Base-by-base conservation (phyloP, 805 yeast species). In the Candida michaelii region DNA sequence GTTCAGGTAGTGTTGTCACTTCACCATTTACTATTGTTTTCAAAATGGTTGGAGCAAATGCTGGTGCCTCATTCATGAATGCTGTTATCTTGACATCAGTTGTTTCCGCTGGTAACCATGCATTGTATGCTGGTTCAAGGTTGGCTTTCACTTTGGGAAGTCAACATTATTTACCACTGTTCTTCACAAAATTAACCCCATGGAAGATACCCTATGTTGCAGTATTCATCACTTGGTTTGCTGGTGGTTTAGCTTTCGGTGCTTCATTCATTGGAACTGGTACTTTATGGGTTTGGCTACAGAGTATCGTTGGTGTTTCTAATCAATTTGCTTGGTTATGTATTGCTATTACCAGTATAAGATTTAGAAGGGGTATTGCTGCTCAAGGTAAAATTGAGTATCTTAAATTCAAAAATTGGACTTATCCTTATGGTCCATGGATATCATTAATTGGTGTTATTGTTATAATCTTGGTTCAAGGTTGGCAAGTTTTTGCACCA, bases 231-330 rank as follows among this genome's bases (percentile, higher is more conserved):
- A 79, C 84, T 18, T 77, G 80, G 76, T 52, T 72, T 3, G 63
- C 72, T 24, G 79, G 83, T 32, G 83, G 82, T 0, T 60, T 79
- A 35, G 78, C 82, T 54, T 80, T 80, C 52, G 85, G 80, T 1
- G 73, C 82, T 3, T 76, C 82, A 1, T 76, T 75, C 49, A 68
- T 75, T 43, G 77, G 77, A 16, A 73, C 79, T 1, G 80, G 80
- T 33, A 62, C 65, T n/a, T 59, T 76, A 30, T 76, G 80, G 80
- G 48, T 65, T 12, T 76, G 80, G 79, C 58, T 76, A 43, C 80
- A 74, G 59, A 62, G 71, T 43, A 65, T 74, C 40, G 79, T 75
- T 40, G 80, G 79, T 51, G 76, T 76, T 14, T 73, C 80, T 4
- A 76, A 76, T 53, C 76, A 73, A 54, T 53, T 76, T 34, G 69